phyloP scores from a whole-genome alignment of 441 rosid species.

The Populus tomentosa region DNA sequence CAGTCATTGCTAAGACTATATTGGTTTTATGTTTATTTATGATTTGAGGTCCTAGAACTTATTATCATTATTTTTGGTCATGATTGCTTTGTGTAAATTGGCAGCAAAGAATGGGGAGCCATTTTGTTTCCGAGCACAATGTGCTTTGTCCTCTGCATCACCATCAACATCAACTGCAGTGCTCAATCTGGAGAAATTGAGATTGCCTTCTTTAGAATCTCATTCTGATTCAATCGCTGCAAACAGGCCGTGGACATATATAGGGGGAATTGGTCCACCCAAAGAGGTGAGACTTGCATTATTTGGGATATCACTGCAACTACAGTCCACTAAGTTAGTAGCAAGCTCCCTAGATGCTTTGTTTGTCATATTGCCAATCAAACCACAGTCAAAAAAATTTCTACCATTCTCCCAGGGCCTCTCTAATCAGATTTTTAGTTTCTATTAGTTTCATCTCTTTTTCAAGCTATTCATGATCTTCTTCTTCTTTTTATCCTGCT shows the following conservation, averaged over 20 bases:
- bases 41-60: not conserved
- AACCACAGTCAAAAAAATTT: not conserved
- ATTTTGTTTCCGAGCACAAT: slow-evolving; percentile 50
- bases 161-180: slow-evolving; percentile 43
- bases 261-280: slow-evolving; percentile 44
- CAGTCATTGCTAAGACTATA: not conserved
- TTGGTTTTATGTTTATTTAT: not conserved
- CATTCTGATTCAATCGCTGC: slow-evolving; percentile 43
- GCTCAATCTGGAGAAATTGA: slow-evolving; percentile 72
- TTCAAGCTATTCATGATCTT: too few species aligned
- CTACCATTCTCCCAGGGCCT: not conserved
- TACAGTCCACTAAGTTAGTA: not conserved
- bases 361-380: not conserved
- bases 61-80: not conserved
- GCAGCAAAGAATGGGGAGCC: slow-evolving; percentile 65
- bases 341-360: not conserved
- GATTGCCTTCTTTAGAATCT: slow-evolving; percentile 65
- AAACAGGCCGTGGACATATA: slow-evolving; percentile 59
- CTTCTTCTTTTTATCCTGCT: too few species aligned
- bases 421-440: not conserved
- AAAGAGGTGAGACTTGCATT: slow-evolving; percentile 47
- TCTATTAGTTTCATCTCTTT: not conserved
- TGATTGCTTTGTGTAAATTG: slow-evolving; percentile 25
- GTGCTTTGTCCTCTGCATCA: slow-evolving; percentile 62
- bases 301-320: not conserved